Conservation (phyloP, 768 basidiomycete genomes). For the Pholiota conissans region DNA sequence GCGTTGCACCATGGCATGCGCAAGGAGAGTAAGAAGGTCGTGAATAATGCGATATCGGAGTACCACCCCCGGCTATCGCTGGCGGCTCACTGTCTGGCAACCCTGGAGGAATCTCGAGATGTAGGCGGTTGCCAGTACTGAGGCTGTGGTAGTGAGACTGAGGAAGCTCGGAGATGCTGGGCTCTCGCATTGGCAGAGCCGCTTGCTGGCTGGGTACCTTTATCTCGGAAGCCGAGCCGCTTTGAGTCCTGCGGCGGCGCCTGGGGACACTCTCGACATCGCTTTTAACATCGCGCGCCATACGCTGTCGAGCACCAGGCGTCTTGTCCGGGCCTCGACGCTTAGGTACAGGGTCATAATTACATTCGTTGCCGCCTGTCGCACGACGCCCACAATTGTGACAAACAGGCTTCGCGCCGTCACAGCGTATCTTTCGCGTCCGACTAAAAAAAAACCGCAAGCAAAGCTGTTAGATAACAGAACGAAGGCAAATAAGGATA, state of each 20-base stretch:
- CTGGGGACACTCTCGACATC: conserved; percentile 30
- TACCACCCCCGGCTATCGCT: conserved; percentile 7
- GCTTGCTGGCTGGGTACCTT: conserved; percentile 3
- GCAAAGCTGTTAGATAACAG: neutral
- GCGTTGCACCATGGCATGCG: conserved; percentile 30
- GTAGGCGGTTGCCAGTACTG: neutral
- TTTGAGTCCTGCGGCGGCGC: conserved; percentile 34
- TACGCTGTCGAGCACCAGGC: conserved; percentile 77
- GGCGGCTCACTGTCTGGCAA: neutral
- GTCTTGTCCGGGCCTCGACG: conserved; percentile 79
- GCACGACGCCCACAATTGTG: conserved; percentile 67
- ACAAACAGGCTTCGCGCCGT: conserved; percentile 76
- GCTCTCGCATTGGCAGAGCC: neutral
- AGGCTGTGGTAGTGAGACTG: conserved; percentile 1
- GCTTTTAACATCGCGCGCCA: conserved; percentile 39
- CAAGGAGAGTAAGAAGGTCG: conserved; percentile 22
- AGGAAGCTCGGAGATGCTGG: neutral
- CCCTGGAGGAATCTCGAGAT: neutral
- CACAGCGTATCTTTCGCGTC: conserved; percentile 77
- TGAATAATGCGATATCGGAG: conserved; percentile 16
- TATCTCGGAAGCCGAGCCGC: conserved; percentile 12
- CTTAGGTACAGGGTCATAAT: conserved; percentile 71
- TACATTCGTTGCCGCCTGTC: conserved; percentile 47
- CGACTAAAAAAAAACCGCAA: conserved; percentile 49
- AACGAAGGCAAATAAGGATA: conserved; percentile 16